phyloP scores from a whole-genome alignment of 2,329 filamentous ascomycete species.

The Xylaria sp. region DNA sequence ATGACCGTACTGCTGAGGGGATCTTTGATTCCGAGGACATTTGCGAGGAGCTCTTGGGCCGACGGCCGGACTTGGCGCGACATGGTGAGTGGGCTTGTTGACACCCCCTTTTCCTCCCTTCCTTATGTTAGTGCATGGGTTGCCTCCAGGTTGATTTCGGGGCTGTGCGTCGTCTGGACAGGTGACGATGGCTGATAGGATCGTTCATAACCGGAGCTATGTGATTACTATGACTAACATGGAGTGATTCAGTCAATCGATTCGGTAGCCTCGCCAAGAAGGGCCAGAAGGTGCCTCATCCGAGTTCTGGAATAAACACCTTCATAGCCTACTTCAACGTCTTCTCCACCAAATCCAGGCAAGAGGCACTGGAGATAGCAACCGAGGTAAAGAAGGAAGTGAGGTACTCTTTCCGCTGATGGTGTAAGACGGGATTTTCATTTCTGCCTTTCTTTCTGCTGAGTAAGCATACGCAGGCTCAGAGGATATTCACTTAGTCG shows the following conservation, averaged over 20 bases:
- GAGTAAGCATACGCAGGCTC: not conserved
- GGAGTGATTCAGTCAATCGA: slow-evolving; percentile 21
- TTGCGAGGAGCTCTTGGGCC: slow-evolving; percentile 31
- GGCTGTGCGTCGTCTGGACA: not conserved
- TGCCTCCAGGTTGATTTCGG: not conserved
- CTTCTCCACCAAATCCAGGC: slow-evolving; percentile 30
- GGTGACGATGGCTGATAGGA: not conserved
- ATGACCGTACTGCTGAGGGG: slow-evolving; percentile 25
- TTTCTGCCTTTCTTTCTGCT: not conserved
- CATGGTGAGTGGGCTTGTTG: slow-evolving; percentile 19
- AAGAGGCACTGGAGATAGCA: slow-evolving; percentile 28
- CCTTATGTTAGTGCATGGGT: not conserved
- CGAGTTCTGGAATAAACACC: slow-evolving; percentile 31
- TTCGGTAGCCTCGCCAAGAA: slow-evolving; percentile 32
- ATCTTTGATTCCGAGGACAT: slow-evolving; percentile 38
- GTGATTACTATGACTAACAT: slow-evolving; percentile 2
- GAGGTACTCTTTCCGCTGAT: slow-evolving; percentile 29
- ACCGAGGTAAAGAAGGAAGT: slow-evolving; percentile 28
- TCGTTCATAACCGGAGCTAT: not conserved
- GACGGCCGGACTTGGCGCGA: slow-evolving; percentile 31
- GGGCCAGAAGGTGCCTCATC: slow-evolving; percentile 34
- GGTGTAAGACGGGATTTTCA: not conserved
- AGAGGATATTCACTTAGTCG: not conserved
- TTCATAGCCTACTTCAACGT: slow-evolving; percentile 37
- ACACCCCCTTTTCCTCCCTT: not conserved